phyloP scores from a whole-genome alignment of 345 rosid species.

The Isatis tinctoria region DNA sequence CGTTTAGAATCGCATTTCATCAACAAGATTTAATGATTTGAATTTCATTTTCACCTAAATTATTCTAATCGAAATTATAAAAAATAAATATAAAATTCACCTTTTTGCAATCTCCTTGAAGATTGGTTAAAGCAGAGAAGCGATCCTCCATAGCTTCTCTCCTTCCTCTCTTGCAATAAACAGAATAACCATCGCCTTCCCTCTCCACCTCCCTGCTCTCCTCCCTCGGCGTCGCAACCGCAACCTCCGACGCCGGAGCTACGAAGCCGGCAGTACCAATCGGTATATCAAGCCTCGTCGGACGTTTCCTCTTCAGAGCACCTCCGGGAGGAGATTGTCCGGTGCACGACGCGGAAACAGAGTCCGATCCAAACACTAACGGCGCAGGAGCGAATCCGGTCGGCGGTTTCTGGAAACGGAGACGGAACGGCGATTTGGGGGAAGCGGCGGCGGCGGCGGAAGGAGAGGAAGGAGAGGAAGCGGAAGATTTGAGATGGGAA shows the following conservation, averaged over 20 bases:
- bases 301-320: constrained; percentile 72
- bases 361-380: constrained; percentile 24
- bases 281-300: constrained; percentile 68
- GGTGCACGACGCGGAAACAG: constrained; percentile 17
- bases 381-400: constrained; percentile 32
- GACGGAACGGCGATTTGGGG: constrained; percentile 64
- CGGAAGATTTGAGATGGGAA: constrained; percentile 43
- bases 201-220: constrained; percentile 45
- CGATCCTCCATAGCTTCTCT: constrained; percentile 94
- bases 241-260: constrained; percentile 13
- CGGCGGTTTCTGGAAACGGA: constrained; percentile 58
- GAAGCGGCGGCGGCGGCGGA: constrained; percentile 46
- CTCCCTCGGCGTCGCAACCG: constrained; percentile 36
- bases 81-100: constrained; percentile 24
- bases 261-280: constrained; percentile 32
- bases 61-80: too few species aligned
- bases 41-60: background rate
- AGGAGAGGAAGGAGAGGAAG: constrained; percentile 39
- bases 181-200: constrained; percentile 62
- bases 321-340: constrained; percentile 32
- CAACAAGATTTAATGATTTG: background rate
- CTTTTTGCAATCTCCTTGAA: constrained; percentile 65
- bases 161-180: constrained; percentile 85
- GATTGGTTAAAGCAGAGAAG: constrained; percentile 51
- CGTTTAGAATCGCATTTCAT: constrained; percentile 12